These are phyloP conservation scores for Bruguiera parviflora DNA, from an alignment of 345 rosid species.

Conservation along the genomic window DNA sequence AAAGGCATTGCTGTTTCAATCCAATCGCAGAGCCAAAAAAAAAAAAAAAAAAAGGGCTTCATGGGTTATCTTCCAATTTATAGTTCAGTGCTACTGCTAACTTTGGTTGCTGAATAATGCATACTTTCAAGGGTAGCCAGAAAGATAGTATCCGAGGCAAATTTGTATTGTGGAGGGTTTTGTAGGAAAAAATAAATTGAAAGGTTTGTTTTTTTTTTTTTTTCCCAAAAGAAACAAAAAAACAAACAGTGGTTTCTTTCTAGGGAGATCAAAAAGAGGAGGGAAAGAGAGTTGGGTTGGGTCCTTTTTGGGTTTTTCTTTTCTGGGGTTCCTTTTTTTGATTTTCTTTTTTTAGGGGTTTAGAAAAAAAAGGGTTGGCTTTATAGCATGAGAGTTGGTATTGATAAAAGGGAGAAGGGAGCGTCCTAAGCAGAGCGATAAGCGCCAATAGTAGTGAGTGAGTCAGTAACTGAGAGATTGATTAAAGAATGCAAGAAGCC, in stretches of 20 bases:
- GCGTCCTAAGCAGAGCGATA: conserved; percentile 38
- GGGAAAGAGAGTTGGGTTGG: conserved; percentile 10
- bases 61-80: not conserved
- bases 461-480: not conserved
- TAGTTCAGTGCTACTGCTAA: not conserved
- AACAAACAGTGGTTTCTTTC: conserved; percentile 40
- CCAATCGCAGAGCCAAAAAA: no score
- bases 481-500: conserved; percentile 44
- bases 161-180: conserved; percentile 4
- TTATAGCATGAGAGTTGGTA: conserved; percentile 51
- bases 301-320: not conserved
- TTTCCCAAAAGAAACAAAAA: conserved; percentile 5
- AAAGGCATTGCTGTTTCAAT: no score
- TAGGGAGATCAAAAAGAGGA: conserved; percentile 15
- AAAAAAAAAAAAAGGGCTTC: no score
- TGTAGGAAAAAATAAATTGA: not conserved
- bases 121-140: not conserved
- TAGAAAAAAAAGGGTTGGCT: conserved; percentile 36
- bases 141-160: conserved; percentile 53
- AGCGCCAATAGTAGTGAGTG: conserved; percentile 12
- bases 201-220: conserved; percentile 26
- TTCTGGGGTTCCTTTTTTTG: not conserved
- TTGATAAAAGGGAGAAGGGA: conserved; percentile 53
- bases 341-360: conserved; percentile 12
- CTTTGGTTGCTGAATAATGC: not conserved